Evolutionary conservation across 2,329 filamentous ascomycete genomes (phyloP), one percentile per base, ranked within the genome.

Genomic region (Davidsoniella eucalypti): DNA sequence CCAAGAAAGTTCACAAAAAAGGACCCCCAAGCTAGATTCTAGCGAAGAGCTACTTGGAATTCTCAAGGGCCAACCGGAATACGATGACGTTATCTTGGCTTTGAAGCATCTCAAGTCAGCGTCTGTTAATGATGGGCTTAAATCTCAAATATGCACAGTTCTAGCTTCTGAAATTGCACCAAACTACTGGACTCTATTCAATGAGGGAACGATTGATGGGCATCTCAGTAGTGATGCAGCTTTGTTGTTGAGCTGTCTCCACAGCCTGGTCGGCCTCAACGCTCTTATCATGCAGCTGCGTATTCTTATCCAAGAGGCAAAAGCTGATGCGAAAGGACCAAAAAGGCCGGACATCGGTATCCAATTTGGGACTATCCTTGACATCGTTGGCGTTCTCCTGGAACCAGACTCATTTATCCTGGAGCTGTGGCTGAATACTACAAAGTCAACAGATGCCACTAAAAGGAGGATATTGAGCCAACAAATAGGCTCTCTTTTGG

Each of bases 161-260:
- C 66, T 98, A 36, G 78, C 93, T 52, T 80, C 75, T 14, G 76
- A 80, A 29, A 87, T 84, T 23, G 68, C 87, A 6, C 84, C 85
- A 1, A 84, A 88, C 60, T 94, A 90, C 64, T 96, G 92, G 90
- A 61, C 69, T 2, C 58, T 77, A 7, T 60, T 90, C 14, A 65
- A 69, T 37, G 71, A 75, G 52, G 66, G 65, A n/a, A 61, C 60
- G 2, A 26, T 61, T 36, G 55, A 18, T 52, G 53, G 9, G 53
- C 49, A 37, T 36, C 46, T 5, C 45, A 55, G 25, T 8, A 58
- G 57, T 21, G 71, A 73, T 38, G 57, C 69, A 1, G 62, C 65
- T 39, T 62, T 74, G 2, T 65, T 96, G 14, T 57, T 84, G 1
- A 62, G 65, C 53, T 85, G 80, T 58, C 66, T 98, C 4, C 72